A percentile compares a stretch with the other conserved stretches of the same genome.
These are phyloP conservation scores for Rhododendron ovatum DNA, from an alignment of 148 eudicot genomes.

Conservation along the genomic window DNA sequence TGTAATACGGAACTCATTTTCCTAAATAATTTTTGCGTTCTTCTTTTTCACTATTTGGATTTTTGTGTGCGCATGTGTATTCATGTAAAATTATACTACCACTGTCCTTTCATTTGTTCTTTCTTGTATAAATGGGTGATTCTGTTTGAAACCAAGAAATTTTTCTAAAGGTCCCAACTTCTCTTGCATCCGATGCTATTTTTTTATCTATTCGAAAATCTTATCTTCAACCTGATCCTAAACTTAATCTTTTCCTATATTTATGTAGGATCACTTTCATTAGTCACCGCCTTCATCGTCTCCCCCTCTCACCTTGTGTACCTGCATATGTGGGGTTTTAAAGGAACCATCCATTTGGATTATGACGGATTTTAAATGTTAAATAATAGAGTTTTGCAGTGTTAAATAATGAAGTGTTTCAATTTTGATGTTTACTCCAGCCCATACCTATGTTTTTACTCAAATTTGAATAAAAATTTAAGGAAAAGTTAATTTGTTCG, in stretches of 20 bases:
- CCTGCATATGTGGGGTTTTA: neutral
- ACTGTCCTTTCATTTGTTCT: no score
- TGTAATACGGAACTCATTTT: no score
- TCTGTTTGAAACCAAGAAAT: neutral
- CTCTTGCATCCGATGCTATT: neutral
- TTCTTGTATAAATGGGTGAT: neutral
- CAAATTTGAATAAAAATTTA: neutral
- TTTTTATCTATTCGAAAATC: neutral
- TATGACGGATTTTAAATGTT: neutral
- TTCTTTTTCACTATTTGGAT: no score
- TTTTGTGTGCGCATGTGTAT: no score
- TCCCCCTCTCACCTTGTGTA: neutral
- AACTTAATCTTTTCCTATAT: neutral
- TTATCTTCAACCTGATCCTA: neutral
- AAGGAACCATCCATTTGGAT: neutral
- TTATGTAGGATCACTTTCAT: neutral
- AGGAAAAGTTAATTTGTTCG: neutral
- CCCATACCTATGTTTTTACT: neutral
- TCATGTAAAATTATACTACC: no score
- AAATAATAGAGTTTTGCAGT: neutral
- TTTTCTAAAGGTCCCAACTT: neutral
- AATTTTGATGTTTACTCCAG: neutral
- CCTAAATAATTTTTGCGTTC: neutral
- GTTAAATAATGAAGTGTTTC: no score
- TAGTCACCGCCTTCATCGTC: neutral